These are phyloP conservation scores for Lineolata rhizophorae DNA, from an alignment of 495 filamentous ascomycete species.

Conservation along the genomic window DNA sequence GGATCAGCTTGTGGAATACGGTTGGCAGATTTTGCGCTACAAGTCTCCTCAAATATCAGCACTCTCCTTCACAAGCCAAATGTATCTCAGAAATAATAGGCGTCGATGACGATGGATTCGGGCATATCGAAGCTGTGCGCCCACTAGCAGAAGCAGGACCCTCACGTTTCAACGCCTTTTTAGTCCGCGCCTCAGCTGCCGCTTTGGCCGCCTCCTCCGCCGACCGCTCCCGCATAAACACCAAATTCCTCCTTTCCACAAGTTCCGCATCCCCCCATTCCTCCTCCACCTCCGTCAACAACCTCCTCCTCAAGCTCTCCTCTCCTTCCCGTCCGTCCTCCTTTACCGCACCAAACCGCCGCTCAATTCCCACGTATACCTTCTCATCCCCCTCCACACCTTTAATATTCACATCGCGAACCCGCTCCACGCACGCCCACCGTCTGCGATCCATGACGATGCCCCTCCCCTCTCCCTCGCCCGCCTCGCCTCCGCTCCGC, in stretches of 20 bases:
- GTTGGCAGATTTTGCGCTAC: constrained; percentile 22
- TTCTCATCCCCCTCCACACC: constrained; percentile 34
- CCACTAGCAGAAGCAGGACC: constrained; percentile 7
- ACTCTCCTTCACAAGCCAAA: too few species aligned
- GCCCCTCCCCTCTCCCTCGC: constrained; percentile 8
- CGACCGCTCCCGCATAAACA: constrained; percentile 32
- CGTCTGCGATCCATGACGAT: constrained; percentile 24
- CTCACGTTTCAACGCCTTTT: constrained; percentile 11
- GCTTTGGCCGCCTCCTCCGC: constrained; percentile 12
- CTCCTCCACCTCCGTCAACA: constrained; percentile 23
- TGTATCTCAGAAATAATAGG: too few species aligned
- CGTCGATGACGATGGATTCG: too few species aligned
- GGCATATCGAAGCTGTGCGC: too few species aligned
- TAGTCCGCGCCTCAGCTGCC: constrained; percentile 4
- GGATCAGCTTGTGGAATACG: constrained; percentile 37
- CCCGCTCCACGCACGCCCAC: constrained; percentile 39
- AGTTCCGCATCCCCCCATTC: constrained; percentile 20
- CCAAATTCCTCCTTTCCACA: constrained; percentile 33
- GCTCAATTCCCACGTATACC: constrained; percentile 34
- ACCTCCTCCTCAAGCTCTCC: constrained; percentile 16
- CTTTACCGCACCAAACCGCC: constrained; percentile 24
- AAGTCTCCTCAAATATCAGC: constrained; percentile 6
- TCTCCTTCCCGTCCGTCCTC: constrained; percentile 8
- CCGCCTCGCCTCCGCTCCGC: too few species aligned
- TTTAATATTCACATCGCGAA: constrained; percentile 35